These are phyloP conservation scores for Dendrocalamus latiflorus DNA, from an alignment of 202 grass and related monocot genomes.

Conservation along the genomic window DNA sequence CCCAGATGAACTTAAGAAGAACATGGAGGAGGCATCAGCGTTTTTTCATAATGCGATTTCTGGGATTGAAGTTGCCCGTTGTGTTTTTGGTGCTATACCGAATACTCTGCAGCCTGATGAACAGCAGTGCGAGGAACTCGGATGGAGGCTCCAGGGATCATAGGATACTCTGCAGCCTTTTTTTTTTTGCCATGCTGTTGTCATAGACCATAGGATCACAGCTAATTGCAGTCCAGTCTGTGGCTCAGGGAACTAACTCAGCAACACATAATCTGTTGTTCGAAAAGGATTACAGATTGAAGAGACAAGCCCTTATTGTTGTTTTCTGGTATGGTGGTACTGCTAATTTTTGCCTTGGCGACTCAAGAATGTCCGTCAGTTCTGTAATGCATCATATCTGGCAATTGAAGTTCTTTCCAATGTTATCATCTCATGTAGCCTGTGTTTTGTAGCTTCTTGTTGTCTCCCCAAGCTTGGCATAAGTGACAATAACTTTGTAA, in stretches of 20 bases:
- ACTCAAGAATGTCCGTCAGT: background rate
- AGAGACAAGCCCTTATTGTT: background rate
- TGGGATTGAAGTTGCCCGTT: slow-evolving; percentile 72
- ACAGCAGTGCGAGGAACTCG: slow-evolving; percentile 74
- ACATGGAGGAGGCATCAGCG: slow-evolving; percentile 74
- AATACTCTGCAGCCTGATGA: slow-evolving; percentile 79
- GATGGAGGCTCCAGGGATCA: slow-evolving; percentile 41
- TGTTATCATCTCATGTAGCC: background rate
- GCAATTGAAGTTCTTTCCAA: slow-evolving; percentile 13
- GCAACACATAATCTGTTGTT: background rate
- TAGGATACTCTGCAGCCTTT: no score
- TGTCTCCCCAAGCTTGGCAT: slow-evolving; percentile 11
- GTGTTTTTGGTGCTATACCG: slow-evolving; percentile 82
- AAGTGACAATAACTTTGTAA: slow-evolving; percentile 7
- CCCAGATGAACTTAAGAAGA: slow-evolving; percentile 58
- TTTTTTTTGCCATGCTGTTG: background rate
- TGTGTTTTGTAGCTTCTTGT: background rate
- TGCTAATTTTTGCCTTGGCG: background rate
- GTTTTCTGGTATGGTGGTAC: slow-evolving; percentile 17
- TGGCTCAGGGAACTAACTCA: background rate
- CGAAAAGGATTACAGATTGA: background rate
- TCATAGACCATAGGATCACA: background rate
- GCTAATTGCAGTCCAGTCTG: background rate
- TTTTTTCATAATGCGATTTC: slow-evolving; percentile 68
- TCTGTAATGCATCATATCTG: slow-evolving; percentile 5